These are phyloP conservation scores for Cyanidioschyzon merolae DNA, from an alignment of 23 red algal genomes.

Conservation along the genomic window DNA sequence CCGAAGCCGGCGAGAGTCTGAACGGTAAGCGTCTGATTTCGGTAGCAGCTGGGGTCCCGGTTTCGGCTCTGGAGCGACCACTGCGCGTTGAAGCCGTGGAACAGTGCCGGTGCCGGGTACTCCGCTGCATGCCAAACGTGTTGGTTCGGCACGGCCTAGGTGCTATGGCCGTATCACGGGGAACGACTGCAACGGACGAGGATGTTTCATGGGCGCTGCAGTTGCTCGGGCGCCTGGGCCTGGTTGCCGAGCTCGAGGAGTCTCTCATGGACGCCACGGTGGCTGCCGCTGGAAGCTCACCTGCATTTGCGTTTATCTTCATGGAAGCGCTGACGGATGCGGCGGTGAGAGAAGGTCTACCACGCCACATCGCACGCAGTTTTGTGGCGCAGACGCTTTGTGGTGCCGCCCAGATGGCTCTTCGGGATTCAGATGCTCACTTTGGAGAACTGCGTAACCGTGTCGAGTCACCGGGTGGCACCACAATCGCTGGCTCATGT, in stretches of 20 bases:
- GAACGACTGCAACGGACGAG: slow-evolving; percentile 12
- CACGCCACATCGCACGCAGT: slow-evolving; percentile 25
- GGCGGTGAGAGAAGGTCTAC: slow-evolving; percentile 46
- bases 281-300: slow-evolving; percentile 41
- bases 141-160: slow-evolving; percentile 25
- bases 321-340: slow-evolving; percentile 62
- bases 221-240: slow-evolving; percentile 38
- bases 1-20: neutral
- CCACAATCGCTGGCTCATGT: slow-evolving; percentile 46
- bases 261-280: slow-evolving; percentile 32
- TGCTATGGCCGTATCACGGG: slow-evolving; percentile 33
- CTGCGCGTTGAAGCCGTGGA: neutral
- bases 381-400: slow-evolving; percentile 41
- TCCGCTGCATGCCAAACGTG: slow-evolving; percentile 66
- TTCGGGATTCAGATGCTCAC: slow-evolving; percentile 25
- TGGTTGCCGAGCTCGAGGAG: slow-evolving; percentile 32
- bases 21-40: neutral
- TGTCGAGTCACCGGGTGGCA: slow-evolving; percentile 68
- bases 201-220: slow-evolving; percentile 20
- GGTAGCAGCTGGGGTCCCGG: neutral
- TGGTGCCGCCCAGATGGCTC: slow-evolving; percentile 42
- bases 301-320: slow-evolving; percentile 51
- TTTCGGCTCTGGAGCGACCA: neutral
- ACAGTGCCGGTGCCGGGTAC: neutral
- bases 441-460: slow-evolving; percentile 53